Percentiles rank a stretch among this genome's conserved stretches.
Conservation (phyloP, 768 basidiomycete genomes). For the Kwoniella dendrophila region DNA sequence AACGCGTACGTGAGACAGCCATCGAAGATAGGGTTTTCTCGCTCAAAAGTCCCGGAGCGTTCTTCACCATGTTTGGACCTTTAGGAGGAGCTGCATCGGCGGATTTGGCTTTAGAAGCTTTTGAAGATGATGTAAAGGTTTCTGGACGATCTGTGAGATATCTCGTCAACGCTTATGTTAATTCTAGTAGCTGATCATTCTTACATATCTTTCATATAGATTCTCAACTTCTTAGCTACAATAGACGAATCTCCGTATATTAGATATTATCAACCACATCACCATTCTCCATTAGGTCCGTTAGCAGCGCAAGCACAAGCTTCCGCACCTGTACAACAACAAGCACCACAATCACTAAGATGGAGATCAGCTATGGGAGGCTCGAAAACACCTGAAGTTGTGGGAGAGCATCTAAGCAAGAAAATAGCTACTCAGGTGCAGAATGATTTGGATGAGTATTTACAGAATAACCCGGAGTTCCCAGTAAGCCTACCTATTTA, state of each 20-base stretch:
- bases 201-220: slow-evolving; percentile 58
- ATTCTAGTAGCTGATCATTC: neutral
- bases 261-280: slow-evolving; percentile 83
- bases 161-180: neutral
- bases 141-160: slow-evolving; percentile 55
- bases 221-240: slow-evolving; percentile 84
- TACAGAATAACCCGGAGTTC: slow-evolving; percentile 80
- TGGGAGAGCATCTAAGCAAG: slow-evolving; percentile 76
- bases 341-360: slow-evolving; percentile 35
- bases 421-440: slow-evolving; percentile 85
- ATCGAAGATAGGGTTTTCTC: slow-evolving; percentile 85
- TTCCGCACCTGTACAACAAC: slow-evolving; percentile 28
- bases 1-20: slow-evolving; percentile 60
- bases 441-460: slow-evolving; percentile 78
- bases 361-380: slow-evolving; percentile 54
- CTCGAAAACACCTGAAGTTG: slow-evolving; percentile 56
- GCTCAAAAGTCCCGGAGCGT: slow-evolving; percentile 71
- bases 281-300: slow-evolving; percentile 80
- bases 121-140: slow-evolving; percentile 85
- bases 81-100: slow-evolving; percentile 70
- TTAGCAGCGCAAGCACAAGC: slow-evolving; percentile 62
- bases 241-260: slow-evolving; percentile 90
- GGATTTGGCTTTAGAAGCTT: slow-evolving; percentile 68
- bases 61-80: slow-evolving; percentile 88
- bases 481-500: slow-evolving; percentile 63